Conservation (phyloP, 139 green algal species). For the Medakamo hakoo region DNA sequence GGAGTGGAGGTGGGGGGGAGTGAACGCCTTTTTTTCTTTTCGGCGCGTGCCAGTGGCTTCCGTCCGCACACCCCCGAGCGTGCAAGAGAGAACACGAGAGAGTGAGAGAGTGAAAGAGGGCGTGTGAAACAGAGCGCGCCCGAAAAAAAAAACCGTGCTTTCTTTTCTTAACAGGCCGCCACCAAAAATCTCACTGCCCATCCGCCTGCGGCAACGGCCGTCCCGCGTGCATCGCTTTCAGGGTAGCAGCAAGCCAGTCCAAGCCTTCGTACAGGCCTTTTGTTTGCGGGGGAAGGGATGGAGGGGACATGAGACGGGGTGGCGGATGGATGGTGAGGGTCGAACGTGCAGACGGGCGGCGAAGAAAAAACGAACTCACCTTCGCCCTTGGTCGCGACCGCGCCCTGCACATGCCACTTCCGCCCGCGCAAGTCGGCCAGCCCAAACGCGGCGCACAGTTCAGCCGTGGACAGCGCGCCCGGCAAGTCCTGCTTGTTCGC, state of each 20-base stretch:
- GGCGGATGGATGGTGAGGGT: no score
- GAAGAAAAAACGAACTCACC: no score
- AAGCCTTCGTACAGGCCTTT: constrained; percentile 92
- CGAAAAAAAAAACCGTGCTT: no score
- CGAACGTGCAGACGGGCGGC: no score
- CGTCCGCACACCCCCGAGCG: no score
- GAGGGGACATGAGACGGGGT: no score
- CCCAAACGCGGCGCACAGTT: constrained; percentile 73
- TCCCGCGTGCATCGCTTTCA: constrained; percentile 13
- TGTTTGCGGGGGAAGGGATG: no score
- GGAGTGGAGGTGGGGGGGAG: no score
- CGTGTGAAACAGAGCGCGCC: background rate
- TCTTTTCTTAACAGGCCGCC: no score
- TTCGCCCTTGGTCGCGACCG: constrained; percentile 63
- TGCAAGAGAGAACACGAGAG: background rate
- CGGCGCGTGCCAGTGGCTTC: no score
- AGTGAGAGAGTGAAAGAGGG: background rate
- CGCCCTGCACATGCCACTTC: constrained; percentile 84
- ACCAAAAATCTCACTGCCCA: background rate
- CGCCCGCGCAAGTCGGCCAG: constrained; percentile 58
- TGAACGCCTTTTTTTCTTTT: no score
- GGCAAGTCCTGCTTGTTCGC: constrained; percentile 94
- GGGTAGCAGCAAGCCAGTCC: constrained; percentile 54
- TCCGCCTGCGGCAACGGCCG: background rate
- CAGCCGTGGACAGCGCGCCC: constrained; percentile 42